Conservation (phyloP, 176 grass and related monocot genomes). For the Oryza brachyantha region DNA sequence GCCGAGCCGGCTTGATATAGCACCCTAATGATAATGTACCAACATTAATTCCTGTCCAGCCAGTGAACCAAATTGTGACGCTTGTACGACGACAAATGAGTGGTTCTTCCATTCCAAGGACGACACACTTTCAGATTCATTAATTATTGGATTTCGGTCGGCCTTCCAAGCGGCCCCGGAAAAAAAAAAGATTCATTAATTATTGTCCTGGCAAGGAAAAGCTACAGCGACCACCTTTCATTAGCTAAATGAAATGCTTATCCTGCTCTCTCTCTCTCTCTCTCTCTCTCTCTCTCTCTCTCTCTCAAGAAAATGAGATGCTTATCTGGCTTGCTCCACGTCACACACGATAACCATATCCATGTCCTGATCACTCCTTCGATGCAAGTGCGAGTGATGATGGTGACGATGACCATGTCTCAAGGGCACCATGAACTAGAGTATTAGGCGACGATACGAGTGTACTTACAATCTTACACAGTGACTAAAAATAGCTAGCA, state of each 20-base stretch:
- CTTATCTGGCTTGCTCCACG: slow-evolving; percentile 8
- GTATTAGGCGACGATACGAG: not conserved
- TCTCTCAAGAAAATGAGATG: no score
- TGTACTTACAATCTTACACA: not conserved
- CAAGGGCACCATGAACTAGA: slow-evolving; percentile 1
- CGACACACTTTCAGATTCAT: not conserved
- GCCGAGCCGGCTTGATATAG: no score
- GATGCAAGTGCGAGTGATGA: slow-evolving; percentile 8
- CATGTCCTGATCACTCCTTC: not conserved
- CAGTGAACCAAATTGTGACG: not conserved
- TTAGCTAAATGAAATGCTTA: not conserved
- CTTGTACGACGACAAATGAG: not conserved
- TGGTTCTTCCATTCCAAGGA: not conserved
- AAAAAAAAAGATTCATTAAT: not conserved
- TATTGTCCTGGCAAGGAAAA: not conserved
- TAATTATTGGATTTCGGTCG: no score
- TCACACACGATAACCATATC: not conserved
- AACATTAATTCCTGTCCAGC: not conserved
- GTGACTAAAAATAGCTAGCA: not conserved
- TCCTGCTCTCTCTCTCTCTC: no score
- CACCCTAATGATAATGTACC: no score
- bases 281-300: no score
- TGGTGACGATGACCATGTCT: slow-evolving; percentile 22
- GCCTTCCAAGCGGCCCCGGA: no score
- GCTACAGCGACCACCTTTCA: not conserved